Base-by-base conservation (phyloP, 2,329 filamentous ascomycete genomes). In the Metarhizium robertsii region DNA sequence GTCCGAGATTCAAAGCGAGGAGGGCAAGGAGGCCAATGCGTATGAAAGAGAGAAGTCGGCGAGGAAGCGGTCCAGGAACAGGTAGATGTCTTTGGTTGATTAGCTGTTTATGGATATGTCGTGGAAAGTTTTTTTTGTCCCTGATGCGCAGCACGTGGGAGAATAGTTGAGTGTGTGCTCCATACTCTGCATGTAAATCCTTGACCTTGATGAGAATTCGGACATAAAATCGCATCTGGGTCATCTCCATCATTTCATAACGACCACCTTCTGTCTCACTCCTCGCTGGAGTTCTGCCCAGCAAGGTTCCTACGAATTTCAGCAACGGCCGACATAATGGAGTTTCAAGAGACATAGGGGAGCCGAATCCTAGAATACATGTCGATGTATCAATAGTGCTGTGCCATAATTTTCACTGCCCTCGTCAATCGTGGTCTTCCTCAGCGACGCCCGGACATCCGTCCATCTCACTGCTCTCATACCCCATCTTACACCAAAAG, bases 1-100 rank as follows among this genome's bases (percentile, higher is more conserved):
- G 63, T 89, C 92, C 10, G 92, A 96, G 79, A 96, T 99, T 65
- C 92, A 99, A 75, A 90, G 87, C 62, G 88, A 96, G 74, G 94
- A 96, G 71, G 92, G 92, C 1, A 77, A 80, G 57, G 92, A 94
- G 71, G 80, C 84, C 47, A 97, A 97, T 73, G 82, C 80, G 51
- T 97, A 97, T 79, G 92, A 95, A 73, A 80, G 87, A 65, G 90
- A 95, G 78, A 94, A 85, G 79, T 79, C 81, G 69, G 78, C 79
- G 68, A 81, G 91, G 71, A 90, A 90, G 72, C 77, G 79, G 69
- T 79, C 80, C 54, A 83, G 78, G 68, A 81, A 70, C 59, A 69
- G 66, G 64, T 70, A 65, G 61, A 64, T 29, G 32, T 40, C 14
- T 48, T 48, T 47, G 14, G 36, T 20, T 18, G 20, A 34, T 40